These are phyloP conservation scores for Xylaria sp. DNA, from an alignment of 2,329 filamentous ascomycete genomes.

Conservation along the genomic window DNA sequence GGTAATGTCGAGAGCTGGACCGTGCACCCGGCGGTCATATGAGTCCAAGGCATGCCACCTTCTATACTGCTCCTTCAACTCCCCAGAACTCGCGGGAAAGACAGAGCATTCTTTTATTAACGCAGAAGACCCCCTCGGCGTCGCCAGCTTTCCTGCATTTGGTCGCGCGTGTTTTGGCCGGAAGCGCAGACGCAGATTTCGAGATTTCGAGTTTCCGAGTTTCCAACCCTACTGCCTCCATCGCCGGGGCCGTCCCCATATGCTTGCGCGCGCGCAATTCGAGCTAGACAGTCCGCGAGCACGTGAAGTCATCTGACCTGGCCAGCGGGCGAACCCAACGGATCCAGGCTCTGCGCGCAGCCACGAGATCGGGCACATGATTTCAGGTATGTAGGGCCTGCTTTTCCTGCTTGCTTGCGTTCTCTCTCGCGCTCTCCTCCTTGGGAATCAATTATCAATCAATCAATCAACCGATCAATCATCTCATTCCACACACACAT, in stretches of 20 bases:
- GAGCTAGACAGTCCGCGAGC: constrained; percentile 46
- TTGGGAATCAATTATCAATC: constrained; percentile 4
- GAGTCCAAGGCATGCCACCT: constrained; percentile 46
- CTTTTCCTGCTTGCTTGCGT: not conserved
- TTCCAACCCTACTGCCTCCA: constrained; percentile 39
- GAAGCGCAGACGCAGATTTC: constrained; percentile 39
- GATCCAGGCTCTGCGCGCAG: constrained; percentile 46
- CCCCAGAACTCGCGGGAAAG: constrained; percentile 41
- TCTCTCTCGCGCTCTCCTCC: not conserved
- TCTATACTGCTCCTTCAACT: constrained; percentile 44
- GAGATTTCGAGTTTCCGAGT: constrained; percentile 35
- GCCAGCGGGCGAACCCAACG: constrained; percentile 43
- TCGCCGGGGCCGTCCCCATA: constrained; percentile 43
- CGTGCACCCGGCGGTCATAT: constrained; percentile 41
- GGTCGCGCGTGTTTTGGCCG: constrained; percentile 37
- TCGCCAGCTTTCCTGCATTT: constrained; percentile 25
- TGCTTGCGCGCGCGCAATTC: constrained; percentile 45
- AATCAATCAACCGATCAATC: not conserved
- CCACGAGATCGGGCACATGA: constrained; percentile 49
- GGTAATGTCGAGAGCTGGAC: constrained; percentile 33
- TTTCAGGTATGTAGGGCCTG: constrained; percentile 42
- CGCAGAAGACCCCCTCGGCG: constrained; percentile 36
- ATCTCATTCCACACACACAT: constrained; percentile 14
- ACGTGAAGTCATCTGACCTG: constrained; percentile 52
- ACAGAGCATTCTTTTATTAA: constrained; percentile 38